Evolutionary conservation across 768 basidiomycete genomes (phyloP).

Genomic region (Trametes cinnabarina): DNA sequence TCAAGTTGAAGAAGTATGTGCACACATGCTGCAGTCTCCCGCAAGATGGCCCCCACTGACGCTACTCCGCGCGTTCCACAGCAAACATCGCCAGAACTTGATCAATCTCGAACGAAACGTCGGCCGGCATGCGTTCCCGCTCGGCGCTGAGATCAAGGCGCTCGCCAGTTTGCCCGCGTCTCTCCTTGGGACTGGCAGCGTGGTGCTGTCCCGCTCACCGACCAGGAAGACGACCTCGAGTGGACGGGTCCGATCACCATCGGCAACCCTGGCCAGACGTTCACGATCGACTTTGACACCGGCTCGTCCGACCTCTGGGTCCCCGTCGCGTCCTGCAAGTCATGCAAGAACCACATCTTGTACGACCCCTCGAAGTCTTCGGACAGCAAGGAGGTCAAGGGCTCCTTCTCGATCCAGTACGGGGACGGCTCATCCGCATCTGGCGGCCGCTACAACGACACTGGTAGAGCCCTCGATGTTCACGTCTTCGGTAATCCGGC

Average conservation of each 20-base stretch:
- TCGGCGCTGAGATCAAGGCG: conserved; percentile 30
- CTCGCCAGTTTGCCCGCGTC: conserved; percentile 16
- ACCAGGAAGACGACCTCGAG: conserved; percentile 19
- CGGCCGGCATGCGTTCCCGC: conserved; percentile 17
- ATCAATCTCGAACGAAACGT: conserved; percentile 15
- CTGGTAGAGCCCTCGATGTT: too few relatives aligned
- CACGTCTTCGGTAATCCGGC: too few relatives aligned
- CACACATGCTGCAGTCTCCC: too few relatives aligned
- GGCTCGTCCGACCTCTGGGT: conserved; percentile 36
- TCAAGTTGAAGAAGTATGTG: conserved; percentile 21
- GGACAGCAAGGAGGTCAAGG: conserved; percentile 10
- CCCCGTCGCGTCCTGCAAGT: conserved; percentile 8
- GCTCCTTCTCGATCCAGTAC: conserved; percentile 21
- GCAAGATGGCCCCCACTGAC: too few relatives aligned
- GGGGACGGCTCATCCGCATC: conserved; percentile 19
- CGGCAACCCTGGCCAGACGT: conserved; percentile 36
- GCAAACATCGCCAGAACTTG: conserved; percentile 26
- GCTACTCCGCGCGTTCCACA: background rate
- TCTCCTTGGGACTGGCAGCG: conserved; percentile 11
- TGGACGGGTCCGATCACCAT: conserved; percentile 40
- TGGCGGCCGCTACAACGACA: conserved; percentile 18
- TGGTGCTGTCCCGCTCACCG: conserved; percentile 23
- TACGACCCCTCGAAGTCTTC: conserved; percentile 19
- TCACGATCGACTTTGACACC: conserved; percentile 42
- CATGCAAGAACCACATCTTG: conserved; percentile 9